Evolutionary conservation across 2,329 filamentous ascomycete genomes (phyloP), one percentile per base, ranked within the genome.

Genomic region (Fusarium staphyleae): DNA sequence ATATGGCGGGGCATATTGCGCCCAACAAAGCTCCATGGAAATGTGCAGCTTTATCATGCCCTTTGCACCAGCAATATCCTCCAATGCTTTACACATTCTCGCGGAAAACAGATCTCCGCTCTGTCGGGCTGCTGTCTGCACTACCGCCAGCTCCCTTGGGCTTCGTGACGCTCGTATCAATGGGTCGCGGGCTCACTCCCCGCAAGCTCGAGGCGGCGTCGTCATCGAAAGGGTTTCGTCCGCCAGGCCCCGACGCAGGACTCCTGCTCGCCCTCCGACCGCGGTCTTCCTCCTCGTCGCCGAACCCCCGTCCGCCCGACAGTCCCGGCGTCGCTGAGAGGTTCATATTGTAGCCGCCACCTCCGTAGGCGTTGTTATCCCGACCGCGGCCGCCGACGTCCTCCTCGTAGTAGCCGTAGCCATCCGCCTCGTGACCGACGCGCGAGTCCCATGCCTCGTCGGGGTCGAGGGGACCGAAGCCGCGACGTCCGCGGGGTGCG

Each of bases 401-500:
- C 74, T 91, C 89, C 70, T 93, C 90, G 68, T 90, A 88, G 72
- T 90, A 90, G 16, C 83, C 83, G 69, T 87, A 86, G 11, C 74
- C 76, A 68, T 88, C 86, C 14, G 87, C 84, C 72, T 93, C 90
- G 64, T 86, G 81, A 52, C 89, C 89, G 4, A 96, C 90, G 54
- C 89, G 80, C 59, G 89, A 76, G 75, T 95, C 90, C 91, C 91
- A 96, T 2, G 90, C 90, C 68, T 93, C 90, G 70, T 96, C 91
- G 1, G 89, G 89, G 67, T 95, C 91, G 37, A 91, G 81, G 4
- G 86, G 79, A 2, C 87, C 85, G 70, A 89, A 87, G 16, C 85
- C 85, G 47, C 83, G 74, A 48, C 80, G 78, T 48, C 77, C 75
- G 37, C 76, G 75, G 28, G 72, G 59, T 15, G 66, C 67, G 48